Evolutionary conservation across 345 rosid genomes (phyloP), one percentile per base, ranked within the genome.

Genomic region (Cochlearia excelsa): DNA sequence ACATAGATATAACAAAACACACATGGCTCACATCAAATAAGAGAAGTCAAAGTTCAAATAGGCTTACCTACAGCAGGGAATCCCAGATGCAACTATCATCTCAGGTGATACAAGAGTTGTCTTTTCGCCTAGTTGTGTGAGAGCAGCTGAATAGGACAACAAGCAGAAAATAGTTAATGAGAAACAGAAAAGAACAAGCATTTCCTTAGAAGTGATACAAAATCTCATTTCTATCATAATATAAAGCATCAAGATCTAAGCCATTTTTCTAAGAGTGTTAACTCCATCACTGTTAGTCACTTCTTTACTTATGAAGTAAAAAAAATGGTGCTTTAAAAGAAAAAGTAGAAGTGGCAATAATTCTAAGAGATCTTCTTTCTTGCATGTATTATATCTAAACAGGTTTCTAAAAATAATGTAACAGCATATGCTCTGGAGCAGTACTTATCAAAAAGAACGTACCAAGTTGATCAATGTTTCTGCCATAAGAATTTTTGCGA

Each of bases 71-170:
- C 95, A 94, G 71, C 99, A 90, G 51, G 97, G 99, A 76, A 94
- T 82, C 66, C 87, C 87, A 7, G 96, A 83, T 65, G 86, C 81
- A 61, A 86, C 81, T 65, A 90, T 65, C 51, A 81, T 69, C 71
- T 90, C 89, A 56, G 99, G 99, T 34, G 97, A 90, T 60, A 90
- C 67, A 64, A 94, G 95, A 77, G 96, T 94, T 52, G 97, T 94
- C 83, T 94, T 94, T 82, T 94, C 99, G 29, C 99, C 99, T 73
- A 94, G 78, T 67, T 80, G 79, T 11, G 86, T 72, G 57, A 90
- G 79, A 76, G 88, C 84, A 81, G 95, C 99, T 94, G 81, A 62
- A 5, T 73, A 63, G 7, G 68, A 74, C 74, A 49, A 35, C 7
- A 31, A 48, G 51, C 2, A 57, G 39, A 65, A 49, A 33, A 58